These are phyloP conservation scores for Boletus vermiculosoides DNA, from an alignment of 768 basidiomycete species.

Conservation along the genomic window DNA sequence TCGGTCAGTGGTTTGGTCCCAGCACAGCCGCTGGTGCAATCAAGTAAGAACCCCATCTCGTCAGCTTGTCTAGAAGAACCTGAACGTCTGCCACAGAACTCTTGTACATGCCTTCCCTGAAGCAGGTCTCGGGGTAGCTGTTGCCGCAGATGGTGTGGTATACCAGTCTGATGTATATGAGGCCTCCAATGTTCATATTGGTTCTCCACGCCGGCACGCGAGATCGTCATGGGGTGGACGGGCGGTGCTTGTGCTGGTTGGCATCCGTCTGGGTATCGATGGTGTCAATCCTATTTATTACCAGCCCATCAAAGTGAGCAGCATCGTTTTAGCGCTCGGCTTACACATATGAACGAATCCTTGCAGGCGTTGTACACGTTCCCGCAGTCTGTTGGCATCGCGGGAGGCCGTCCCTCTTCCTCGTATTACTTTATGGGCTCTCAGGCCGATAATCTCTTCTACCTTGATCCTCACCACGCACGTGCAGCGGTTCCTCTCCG, in stretches of 20 bases:
- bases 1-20: constrained; percentile 98
- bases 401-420: constrained; percentile 93
- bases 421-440: constrained; percentile 97
- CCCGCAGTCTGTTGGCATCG: constrained; percentile 95
- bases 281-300: constrained; percentile 96
- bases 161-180: constrained; percentile 85
- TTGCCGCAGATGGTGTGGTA: constrained; percentile 79
- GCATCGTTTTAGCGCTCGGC: background rate
- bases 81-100: constrained; percentile 44
- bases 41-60: constrained; percentile 50
- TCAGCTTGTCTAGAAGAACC: background rate
- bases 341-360: background rate
- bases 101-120: constrained; percentile 79
- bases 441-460: constrained; percentile 84
- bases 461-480: constrained; percentile 78
- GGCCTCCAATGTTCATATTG: constrained; percentile 51
- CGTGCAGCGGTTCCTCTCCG: constrained; percentile 75
- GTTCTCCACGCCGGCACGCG: constrained; percentile 32
- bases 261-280: constrained; percentile 84
- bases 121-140: constrained; percentile 74
- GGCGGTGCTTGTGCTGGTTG: constrained; percentile 84
- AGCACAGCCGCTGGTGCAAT: constrained; percentile 97
- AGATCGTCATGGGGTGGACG: constrained; percentile 68
- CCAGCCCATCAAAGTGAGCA: constrained; percentile 70
- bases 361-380: constrained; percentile 80